phyloP scores from a whole-genome alignment of 139 green algal genomes.

The Chlamydomonas schloesseri region DNA sequence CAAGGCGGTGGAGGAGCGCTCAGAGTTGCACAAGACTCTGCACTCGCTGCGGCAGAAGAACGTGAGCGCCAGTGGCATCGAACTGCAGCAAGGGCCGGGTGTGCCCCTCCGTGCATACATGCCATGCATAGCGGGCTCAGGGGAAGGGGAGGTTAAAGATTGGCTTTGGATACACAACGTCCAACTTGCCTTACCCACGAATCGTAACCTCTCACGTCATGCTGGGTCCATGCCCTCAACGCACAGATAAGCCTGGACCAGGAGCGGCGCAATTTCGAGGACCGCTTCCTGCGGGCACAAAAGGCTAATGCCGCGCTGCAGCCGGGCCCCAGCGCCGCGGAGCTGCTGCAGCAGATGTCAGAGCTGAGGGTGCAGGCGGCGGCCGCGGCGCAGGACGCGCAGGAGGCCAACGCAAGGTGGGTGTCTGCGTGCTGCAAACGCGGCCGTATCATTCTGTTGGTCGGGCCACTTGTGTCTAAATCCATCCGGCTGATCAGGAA shows the following conservation, averaged over 20 bases:
- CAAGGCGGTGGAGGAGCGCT: background rate
- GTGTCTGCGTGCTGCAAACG: background rate
- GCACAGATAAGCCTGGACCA: background rate
- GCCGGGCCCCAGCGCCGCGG: background rate
- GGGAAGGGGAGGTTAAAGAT: too few relatives aligned
- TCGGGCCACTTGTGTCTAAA: too few relatives aligned
- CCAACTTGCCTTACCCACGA: too few relatives aligned
- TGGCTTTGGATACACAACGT: too few relatives aligned
- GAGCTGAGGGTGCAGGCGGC: slow-evolving; percentile 3
- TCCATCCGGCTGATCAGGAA: too few relatives aligned
- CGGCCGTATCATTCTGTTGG: too few relatives aligned
- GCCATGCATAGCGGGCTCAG: too few relatives aligned
- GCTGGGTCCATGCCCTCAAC: too few relatives aligned
- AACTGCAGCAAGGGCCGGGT: too few relatives aligned
- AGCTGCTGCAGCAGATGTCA: background rate
- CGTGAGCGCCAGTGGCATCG: too few relatives aligned
- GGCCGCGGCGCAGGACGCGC: background rate
- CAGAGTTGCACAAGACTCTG: slow-evolving; percentile 16
- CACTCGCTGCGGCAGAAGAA: slow-evolving; percentile 1
- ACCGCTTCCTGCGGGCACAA: slow-evolving; percentile 5
- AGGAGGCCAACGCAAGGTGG: background rate
- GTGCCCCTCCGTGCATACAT: too few relatives aligned
- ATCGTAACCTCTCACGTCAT: too few relatives aligned
- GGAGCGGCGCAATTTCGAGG: slow-evolving; percentile 28
- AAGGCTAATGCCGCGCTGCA: background rate